These are phyloP conservation scores for Litsea cubeba DNA, from an alignment of 164 flowering plant genomes.

Conservation along the genomic window DNA sequence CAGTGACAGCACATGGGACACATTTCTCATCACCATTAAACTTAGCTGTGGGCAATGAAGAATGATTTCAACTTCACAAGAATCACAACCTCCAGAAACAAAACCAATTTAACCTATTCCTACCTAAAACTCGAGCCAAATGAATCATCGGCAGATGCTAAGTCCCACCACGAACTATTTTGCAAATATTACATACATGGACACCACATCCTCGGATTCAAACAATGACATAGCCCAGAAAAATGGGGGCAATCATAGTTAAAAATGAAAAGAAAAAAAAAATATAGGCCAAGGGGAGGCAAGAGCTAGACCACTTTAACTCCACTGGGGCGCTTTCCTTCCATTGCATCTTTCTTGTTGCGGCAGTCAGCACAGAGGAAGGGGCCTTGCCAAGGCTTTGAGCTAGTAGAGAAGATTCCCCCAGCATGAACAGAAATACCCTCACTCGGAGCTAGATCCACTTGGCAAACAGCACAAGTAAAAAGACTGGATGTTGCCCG, in stretches of 20 bases:
- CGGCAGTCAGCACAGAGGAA: slow-evolving; percentile 72
- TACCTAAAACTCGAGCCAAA: background rate
- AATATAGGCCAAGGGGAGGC: background rate
- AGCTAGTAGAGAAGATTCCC: slow-evolving; percentile 72
- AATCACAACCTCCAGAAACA: background rate
- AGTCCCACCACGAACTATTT: background rate
- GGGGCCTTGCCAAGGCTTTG: slow-evolving; percentile 94
- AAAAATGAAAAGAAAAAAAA: background rate
- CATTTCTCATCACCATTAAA: no score
- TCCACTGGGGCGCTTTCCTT: slow-evolving; percentile 74
- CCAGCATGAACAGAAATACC: slow-evolving; percentile 92
- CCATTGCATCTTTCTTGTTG: slow-evolving; percentile 79
- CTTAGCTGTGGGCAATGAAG: no score
- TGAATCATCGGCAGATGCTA: slow-evolving; percentile 3
- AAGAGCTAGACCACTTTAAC: slow-evolving; percentile 40
- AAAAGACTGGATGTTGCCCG: slow-evolving; percentile 55
- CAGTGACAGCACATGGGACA: no score
- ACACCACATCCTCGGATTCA: background rate
- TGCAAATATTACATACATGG: slow-evolving; percentile 8
- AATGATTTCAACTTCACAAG: background rate
- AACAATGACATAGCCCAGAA: slow-evolving; percentile 4
- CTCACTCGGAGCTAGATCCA: slow-evolving; percentile 79
- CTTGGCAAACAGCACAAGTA: slow-evolving; percentile 82
- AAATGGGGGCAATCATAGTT: background rate
- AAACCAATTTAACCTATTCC: no score